phyloP scores from a whole-genome alignment of 441 rosid genomes.

The Aquilaria agallochum region DNA sequence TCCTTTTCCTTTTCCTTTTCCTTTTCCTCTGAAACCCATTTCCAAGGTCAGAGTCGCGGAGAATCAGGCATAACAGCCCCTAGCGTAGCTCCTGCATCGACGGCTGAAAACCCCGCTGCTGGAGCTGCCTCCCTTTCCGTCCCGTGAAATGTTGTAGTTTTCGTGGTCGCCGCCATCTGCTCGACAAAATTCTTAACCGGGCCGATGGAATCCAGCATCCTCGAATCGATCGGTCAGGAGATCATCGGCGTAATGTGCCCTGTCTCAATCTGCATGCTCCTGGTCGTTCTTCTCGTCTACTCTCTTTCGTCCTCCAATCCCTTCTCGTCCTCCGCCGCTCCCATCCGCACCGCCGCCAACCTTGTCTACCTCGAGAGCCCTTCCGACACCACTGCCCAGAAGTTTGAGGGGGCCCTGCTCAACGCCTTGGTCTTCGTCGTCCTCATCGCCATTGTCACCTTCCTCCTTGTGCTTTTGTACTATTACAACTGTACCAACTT shows the following conservation, averaged over 20 bases:
- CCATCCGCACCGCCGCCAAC: slow-evolving; percentile 88
- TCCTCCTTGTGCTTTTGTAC: slow-evolving; percentile 77
- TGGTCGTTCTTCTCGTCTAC: slow-evolving; percentile 88
- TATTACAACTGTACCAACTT: slow-evolving; percentile 89
- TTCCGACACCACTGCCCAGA: slow-evolving; percentile 65
- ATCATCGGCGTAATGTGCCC: slow-evolving; percentile 95
- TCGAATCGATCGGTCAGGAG: slow-evolving; percentile 77
- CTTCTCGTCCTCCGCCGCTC: slow-evolving; percentile 40
- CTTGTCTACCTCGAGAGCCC: slow-evolving; percentile 88
- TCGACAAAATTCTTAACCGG: slow-evolving; percentile 19
- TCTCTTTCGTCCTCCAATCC: slow-evolving; percentile 66
- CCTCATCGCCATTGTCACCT: slow-evolving; percentile 72
- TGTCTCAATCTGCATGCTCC: slow-evolving; percentile 88
- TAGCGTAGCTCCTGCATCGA: too few relatives aligned
- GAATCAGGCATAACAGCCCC: too few relatives aligned
- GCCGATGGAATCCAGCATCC: slow-evolving; percentile 79
- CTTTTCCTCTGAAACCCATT: too few relatives aligned
- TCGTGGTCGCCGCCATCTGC: slow-evolving; percentile 12
- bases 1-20: too few relatives aligned
- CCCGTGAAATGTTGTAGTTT: neutral
- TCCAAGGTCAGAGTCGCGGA: too few relatives aligned
- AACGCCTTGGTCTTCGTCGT: slow-evolving; percentile 84
- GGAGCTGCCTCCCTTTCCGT: neutral
- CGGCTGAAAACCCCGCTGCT: neutral
- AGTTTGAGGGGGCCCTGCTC: slow-evolving; percentile 79